phyloP scores from a whole-genome alignment of 306 rosid species.

The Vigna hirtella region DNA sequence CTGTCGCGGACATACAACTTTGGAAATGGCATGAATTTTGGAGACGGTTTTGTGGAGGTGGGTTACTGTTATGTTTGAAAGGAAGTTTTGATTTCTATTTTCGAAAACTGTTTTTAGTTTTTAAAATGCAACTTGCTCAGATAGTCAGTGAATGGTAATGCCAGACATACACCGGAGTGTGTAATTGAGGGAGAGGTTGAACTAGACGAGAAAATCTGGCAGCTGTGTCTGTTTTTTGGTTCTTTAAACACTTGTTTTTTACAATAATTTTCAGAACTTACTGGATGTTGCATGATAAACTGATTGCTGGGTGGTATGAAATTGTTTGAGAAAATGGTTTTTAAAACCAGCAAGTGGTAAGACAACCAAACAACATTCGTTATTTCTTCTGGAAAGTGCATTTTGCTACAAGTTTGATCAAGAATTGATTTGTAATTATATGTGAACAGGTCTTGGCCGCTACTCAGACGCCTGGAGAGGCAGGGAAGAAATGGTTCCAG shows the following conservation, averaged over 20 bases:
- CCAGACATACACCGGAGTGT: not conserved
- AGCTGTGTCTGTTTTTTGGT: not conserved
- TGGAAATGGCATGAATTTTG: constrained; percentile 79
- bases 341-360: not conserved
- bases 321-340: not conserved
- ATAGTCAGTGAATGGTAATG: not conserved
- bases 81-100: not conserved
- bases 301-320: not conserved
- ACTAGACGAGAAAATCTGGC: not conserved
- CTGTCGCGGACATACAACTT: constrained; percentile 76
- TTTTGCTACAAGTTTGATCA: constrained; percentile 17
- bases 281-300: not conserved
- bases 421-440: constrained; percentile 41
- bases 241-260: not conserved
- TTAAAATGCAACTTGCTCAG: not conserved
- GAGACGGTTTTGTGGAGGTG: constrained; percentile 95
- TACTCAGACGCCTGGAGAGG: constrained; percentile 89
- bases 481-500: constrained; percentile 94
- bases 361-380: not conserved
- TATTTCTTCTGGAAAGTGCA: not conserved
- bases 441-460: constrained; percentile 87
- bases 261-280: not conserved
- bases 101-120: not conserved
- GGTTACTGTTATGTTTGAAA: not conserved
- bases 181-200: not conserved